These are phyloP conservation scores for Rauvolfia tetraphylla DNA, from an alignment of 257 asterid genomes.

Conservation along the genomic window DNA sequence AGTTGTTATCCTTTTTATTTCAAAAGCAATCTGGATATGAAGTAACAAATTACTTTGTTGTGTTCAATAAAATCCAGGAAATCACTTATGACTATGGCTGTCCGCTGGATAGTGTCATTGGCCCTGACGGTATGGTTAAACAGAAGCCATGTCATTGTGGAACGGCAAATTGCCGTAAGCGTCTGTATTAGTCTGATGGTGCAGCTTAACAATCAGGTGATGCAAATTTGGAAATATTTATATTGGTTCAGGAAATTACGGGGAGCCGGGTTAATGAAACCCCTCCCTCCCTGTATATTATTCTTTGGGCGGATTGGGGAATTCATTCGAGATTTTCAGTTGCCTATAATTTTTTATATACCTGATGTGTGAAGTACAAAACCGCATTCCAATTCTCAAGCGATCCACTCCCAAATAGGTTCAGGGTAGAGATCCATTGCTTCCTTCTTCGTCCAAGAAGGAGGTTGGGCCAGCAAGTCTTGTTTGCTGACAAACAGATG, in stretches of 20 bases:
- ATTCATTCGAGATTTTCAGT: too few species aligned
- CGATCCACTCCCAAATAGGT: too few species aligned
- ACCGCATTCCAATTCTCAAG: too few species aligned
- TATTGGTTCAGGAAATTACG: not conserved
- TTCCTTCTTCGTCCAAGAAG: too few species aligned
- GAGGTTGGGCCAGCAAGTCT: too few species aligned
- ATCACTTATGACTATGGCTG: slow-evolving; percentile 23
- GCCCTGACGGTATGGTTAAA: slow-evolving; percentile 10
- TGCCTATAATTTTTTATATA: too few species aligned
- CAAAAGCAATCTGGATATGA: not conserved
- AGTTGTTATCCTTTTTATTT: not conserved
- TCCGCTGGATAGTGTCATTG: slow-evolving; percentile 18
- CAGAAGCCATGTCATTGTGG: slow-evolving; percentile 22
- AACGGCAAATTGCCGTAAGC: slow-evolving; percentile 11
- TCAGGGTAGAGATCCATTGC: too few species aligned
- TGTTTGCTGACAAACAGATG: too few species aligned
- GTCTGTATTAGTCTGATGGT: slow-evolving; percentile 8
- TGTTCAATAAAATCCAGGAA: slow-evolving; percentile 17
- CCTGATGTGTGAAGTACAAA: too few species aligned
- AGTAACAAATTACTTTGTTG: not conserved
- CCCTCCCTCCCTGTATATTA: too few species aligned
- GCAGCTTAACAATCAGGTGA: not conserved
- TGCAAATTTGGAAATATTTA: not conserved
- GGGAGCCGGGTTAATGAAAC: too few species aligned
- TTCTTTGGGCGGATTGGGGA: too few species aligned